Base-by-base conservation (phyloP, 495 filamentous ascomycete genomes). In the Annulohypoxylon nitens region DNA sequence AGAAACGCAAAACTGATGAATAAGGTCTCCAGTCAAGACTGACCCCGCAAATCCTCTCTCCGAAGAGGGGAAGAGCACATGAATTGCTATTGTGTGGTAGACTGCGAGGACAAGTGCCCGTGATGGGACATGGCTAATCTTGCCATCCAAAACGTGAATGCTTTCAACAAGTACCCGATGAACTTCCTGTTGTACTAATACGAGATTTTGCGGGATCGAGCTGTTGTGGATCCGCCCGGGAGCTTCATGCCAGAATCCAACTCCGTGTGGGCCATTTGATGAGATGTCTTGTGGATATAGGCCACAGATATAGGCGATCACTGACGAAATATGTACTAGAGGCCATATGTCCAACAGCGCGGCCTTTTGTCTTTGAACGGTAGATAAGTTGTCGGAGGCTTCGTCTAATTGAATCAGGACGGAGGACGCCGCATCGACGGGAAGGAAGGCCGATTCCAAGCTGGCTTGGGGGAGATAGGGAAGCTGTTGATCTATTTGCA, bases 401-500 rank as follows among this genome's bases (percentile, higher is more conserved):
- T 60, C 57, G 43, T 60, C 57, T n/a, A 60, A 9, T 5, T 23
- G 36, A 10, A 60, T 45, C 3, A 60, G n/a, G 4, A 60, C 37
- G 1, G 57, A 60, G 1, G 57, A 60, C 4, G 36, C 2, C 9
- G 57, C 57, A 36, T 60, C 57, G 3, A 43, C 57, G 0, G 57
- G 57, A 16, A 60, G 57, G 23, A 60, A 60, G 12, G 39, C 57
- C 3, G 57, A 60, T 45, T 39, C 37, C n/a, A 60, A 43, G 8
- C 57, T 60, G 12, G 57, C 57, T 18, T 43, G 34, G 18, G 57
- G 57, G 26, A 60, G 57, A 12, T 60, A 43, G 10, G 57, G 57
- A 4, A 60, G 57, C 20, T 43, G 57, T 30, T 60, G 57, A 9
- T 43, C 36, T n/a, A 43, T 60, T 60, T 60, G 57, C 57, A 60